phyloP scores from a whole-genome alignment of 108 stramenopile genomes.

The Cylindrotheca closterium region DNA sequence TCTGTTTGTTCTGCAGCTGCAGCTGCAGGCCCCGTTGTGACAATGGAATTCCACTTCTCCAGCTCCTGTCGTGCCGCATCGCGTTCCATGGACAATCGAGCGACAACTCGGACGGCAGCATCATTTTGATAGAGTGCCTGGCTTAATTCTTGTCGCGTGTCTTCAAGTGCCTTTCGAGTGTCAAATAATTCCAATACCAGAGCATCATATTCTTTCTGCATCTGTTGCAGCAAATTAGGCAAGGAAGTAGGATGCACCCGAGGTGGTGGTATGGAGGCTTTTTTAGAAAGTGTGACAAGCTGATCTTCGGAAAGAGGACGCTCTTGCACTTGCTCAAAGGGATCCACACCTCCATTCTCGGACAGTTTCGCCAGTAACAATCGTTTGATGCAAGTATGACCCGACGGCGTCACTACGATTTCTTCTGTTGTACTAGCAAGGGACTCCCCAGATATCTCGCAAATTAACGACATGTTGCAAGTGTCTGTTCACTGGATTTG shows the following conservation, averaged over 20 bases:
- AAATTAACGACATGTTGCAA: constrained; percentile 41
- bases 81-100: constrained; percentile 83
- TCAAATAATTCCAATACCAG: constrained; percentile 87
- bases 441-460: constrained; percentile 70
- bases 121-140: constrained; percentile 96
- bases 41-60: constrained; percentile 43
- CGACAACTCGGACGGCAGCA: constrained; percentile 93
- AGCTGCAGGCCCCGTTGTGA: neutral
- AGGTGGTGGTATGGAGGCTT: constrained; percentile 35
- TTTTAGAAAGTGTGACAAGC: constrained; percentile 40
- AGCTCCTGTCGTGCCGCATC: constrained; percentile 75
- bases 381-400: constrained; percentile 66
- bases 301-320: constrained; percentile 61
- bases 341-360: constrained; percentile 81
- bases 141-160: constrained; percentile 83
- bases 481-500: neutral
- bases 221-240: constrained; percentile 50
- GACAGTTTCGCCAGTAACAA: constrained; percentile 66
- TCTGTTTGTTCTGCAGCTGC: constrained; percentile 2
- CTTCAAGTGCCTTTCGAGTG: constrained; percentile 78
- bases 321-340: constrained; percentile 43
- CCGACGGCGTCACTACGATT: constrained; percentile 81
- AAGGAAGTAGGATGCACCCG: constrained; percentile 62
- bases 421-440: constrained; percentile 31
- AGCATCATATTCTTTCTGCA: constrained; percentile 89